Evolutionary conservation across 2,329 filamentous ascomycete genomes (phyloP).

Genomic region (Fusarium incarnatum): DNA sequence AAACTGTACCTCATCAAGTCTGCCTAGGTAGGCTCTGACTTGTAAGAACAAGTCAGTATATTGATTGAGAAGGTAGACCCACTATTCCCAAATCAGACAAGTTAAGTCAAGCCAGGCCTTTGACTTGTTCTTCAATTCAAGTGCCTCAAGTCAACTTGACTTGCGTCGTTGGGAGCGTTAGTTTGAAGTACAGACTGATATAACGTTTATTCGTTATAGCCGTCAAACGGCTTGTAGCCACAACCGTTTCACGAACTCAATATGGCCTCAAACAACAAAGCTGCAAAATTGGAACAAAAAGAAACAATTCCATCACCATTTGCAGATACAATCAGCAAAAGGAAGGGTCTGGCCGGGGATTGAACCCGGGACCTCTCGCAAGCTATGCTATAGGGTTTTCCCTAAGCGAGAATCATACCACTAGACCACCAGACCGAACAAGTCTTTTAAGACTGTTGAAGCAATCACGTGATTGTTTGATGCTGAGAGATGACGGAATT

Average conservation of each 20-base stretch:
- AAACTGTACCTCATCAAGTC: too few species aligned
- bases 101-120: too few species aligned
- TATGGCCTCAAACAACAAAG: not conserved
- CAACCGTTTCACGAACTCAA: not conserved
- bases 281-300: not conserved
- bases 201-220: not conserved
- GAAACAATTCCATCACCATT: not conserved
- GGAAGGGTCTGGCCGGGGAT: slow-evolving; percentile 58
- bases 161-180: not conserved
- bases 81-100: too few species aligned
- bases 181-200: not conserved
- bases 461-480: slow-evolving; percentile 18
- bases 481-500: not conserved
- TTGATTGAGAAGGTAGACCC: too few species aligned
- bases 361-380: slow-evolving; percentile 62
- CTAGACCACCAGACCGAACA: slow-evolving; percentile 67
- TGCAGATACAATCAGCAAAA: not conserved
- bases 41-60: too few species aligned
- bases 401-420: slow-evolving; percentile 80
- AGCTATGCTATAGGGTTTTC: slow-evolving; percentile 54
- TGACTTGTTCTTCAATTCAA: too few species aligned
- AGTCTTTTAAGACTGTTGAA: slow-evolving; percentile 45
- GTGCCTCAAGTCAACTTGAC: too few species aligned
- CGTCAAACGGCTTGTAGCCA: not conserved
- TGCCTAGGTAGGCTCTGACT: too few species aligned